Evolutionary conservation across 306 rosid species (phyloP), one percentile per base, ranked within the genome.

Genomic region (Senna siamea): DNA sequence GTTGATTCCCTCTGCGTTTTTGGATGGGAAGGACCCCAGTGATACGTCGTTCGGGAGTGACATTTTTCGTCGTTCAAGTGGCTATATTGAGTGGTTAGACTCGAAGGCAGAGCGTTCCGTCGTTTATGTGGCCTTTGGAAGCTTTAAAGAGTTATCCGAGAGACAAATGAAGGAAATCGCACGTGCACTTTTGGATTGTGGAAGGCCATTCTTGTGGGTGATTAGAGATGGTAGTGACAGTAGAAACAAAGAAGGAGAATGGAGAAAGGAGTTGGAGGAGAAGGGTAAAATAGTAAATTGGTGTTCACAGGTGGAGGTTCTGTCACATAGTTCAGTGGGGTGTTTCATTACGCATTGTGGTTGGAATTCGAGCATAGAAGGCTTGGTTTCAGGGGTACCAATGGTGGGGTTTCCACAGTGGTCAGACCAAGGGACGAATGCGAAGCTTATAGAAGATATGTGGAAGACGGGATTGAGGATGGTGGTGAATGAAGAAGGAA

Each of bases 101-200:
- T 48, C 83, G 0, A 76, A 81, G 66, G 70, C 83, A 1, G 28
- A 70, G 32, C 34, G 22, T 3, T 76, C 81, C 0, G 85, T 84
- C 3, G 51, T 87, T 26, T 84, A 81, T 18, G 73, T 79, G 5
- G 79, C 90, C 12, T 84, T 72, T 28, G 90, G 90, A 26, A 84
- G 85, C 72, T 13, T 79, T 7, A 13, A 55, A 5, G 54, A 6
- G 34, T 61, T 79, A 20, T 34, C 60, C 1, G 62, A 61, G 32
- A 53, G 46, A 19, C 85, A 87, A 32, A 71, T 50, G 52, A 84
- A 79, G 73, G 91, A 84, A 58, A 66, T 87, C 0, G 74, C 70
- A 0, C 46, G 50, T 18, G 87, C 76, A 5, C 70, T 87, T 66
- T 62, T 82, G 41, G 85, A 74, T 46, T 73, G 34, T 11, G 65